These are phyloP conservation scores for Cercospora brassicicola DNA, from an alignment of 2,329 filamentous ascomycete genomes.

Conservation along the genomic window DNA sequence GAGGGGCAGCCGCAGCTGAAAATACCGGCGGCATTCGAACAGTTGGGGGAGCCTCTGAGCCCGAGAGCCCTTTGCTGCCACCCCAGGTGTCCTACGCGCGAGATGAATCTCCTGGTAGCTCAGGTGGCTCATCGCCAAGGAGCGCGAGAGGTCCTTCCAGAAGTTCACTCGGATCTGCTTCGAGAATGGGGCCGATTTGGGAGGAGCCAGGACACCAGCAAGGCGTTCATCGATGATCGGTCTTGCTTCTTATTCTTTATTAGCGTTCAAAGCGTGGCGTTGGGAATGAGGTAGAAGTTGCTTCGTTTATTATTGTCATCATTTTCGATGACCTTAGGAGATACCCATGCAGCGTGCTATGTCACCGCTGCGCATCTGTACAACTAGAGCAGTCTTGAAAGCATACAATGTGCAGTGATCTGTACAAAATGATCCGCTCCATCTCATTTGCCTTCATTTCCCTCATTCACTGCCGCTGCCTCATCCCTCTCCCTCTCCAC, in stretches of 20 bases:
- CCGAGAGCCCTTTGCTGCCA: slow-evolving; percentile 22
- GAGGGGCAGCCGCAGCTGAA: slow-evolving; percentile 1
- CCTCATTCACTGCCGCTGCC: background rate
- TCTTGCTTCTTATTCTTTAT: slow-evolving; percentile 5
- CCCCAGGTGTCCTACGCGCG: slow-evolving; percentile 16
- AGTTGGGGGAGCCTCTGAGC: slow-evolving; percentile 5
- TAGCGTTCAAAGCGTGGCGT: slow-evolving; percentile 23
- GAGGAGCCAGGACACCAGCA: slow-evolving; percentile 8
- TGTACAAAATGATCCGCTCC: background rate
- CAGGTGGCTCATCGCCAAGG: slow-evolving; percentile 3
- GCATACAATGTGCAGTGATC: background rate
- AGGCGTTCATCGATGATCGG: slow-evolving; percentile 1
- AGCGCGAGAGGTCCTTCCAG: slow-evolving; percentile 14
- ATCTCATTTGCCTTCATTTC: background rate
- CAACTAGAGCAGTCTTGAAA: background rate
- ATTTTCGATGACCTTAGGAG: background rate
- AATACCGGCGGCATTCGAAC: background rate
- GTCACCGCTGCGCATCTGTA: background rate
- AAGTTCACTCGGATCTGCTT: slow-evolving; percentile 15
- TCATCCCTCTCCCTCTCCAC: background rate
- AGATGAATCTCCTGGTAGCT: slow-evolving; percentile 13
- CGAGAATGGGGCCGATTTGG: slow-evolving; percentile 17
- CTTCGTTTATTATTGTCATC: background rate
- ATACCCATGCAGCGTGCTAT: background rate
- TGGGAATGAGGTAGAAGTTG: background rate